Evolutionary conservation across 768 basidiomycete genomes (phyloP), one percentile per base, ranked within the genome.

Genomic region (Mycena filopes): DNA sequence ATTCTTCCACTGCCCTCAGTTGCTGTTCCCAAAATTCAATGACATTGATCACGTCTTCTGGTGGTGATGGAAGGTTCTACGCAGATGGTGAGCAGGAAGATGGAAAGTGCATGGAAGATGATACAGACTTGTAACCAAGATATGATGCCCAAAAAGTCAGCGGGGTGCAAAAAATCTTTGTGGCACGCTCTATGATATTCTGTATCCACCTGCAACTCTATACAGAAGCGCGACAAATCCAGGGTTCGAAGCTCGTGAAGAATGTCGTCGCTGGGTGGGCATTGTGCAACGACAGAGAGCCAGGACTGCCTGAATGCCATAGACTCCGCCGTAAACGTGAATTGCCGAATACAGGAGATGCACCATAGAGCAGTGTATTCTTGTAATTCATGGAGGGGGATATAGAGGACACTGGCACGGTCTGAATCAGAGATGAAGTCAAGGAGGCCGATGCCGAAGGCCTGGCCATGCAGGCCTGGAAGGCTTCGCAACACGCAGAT

Each of bases 11-110:
- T 15, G 48, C 57, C 28, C 10, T 15, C 28, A 21, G 12, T 48
- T 59, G 47, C n/a, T 25, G 33, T 29, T 58, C 25, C 56, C 56
- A 58, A 31, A 42, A 40, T n/a, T n/a, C n/a, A n/a, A n/a, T n/a
- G n/a, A n/a, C n/a, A n/a, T 50, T 15, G 8, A 49, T 59, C 9
- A 7, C n/a, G 12, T 20, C 38, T 8, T 29, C 13, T 8, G 57
- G 48, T 2, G 57, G 47, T 2, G n/a, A 29, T 13, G 57, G 48
- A 31, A 59, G 50, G 8, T n/a, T 41, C 57, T 50, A 25, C 25
- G 31, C 21, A 6, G 20, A 36, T 46, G 36, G 42, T 13, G 16
- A 8, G 3, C 12, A 61, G 31, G 7, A 45, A 16, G 8, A 45
- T 42, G 50, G 29, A 61, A 43, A n/a, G n/a, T n/a, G n/a, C n/a